Evolutionary conservation across 1,139 yeast genomes (phyloP).

Genomic region (Zygosaccharomyces sapae): DNA sequence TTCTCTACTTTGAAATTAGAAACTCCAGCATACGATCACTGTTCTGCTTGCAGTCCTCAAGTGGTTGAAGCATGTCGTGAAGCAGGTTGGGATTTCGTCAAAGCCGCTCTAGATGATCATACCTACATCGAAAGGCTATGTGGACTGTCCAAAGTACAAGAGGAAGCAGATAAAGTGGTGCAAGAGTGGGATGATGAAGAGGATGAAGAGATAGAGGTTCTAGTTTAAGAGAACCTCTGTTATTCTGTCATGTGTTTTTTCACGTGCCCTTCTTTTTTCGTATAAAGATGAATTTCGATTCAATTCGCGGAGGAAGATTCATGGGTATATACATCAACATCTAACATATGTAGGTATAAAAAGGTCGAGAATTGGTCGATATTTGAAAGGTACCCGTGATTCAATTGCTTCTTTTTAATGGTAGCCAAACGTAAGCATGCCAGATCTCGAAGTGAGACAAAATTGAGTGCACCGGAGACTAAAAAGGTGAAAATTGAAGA

Average conservation of each 20-base stretch:
- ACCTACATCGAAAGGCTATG: constrained; percentile 67
- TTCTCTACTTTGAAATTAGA: constrained; percentile 60
- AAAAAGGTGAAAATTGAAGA: constrained; percentile 16
- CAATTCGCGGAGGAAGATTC: not conserved
- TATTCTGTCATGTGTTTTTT: not conserved
- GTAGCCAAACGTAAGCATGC: constrained; percentile 21
- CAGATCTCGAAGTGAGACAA: constrained; percentile 12
- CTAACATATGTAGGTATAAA: not conserved
- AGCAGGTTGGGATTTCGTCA: constrained; percentile 78
- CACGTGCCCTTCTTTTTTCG: not conserved
- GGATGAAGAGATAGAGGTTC: constrained; percentile 21
- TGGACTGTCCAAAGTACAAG: constrained; percentile 70
- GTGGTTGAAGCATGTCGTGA: constrained; percentile 50
- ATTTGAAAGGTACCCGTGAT: not conserved
- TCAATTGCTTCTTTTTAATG: constrained; percentile 13
- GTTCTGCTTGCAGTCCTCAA: constrained; percentile 76
- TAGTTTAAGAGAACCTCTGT: constrained; percentile 17
- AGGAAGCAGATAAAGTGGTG: constrained; percentile 63
- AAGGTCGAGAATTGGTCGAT: not conserved
- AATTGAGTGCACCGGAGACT: constrained; percentile 16
- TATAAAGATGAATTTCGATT: not conserved
- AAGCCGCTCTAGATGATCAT: constrained; percentile 59
- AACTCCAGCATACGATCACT: constrained; percentile 68
- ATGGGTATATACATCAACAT: not conserved
- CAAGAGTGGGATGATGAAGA: constrained; percentile 44